These are phyloP conservation scores for Candida manassasensis DNA, from an alignment of 805 yeast genomes.

Conservation along the genomic window DNA sequence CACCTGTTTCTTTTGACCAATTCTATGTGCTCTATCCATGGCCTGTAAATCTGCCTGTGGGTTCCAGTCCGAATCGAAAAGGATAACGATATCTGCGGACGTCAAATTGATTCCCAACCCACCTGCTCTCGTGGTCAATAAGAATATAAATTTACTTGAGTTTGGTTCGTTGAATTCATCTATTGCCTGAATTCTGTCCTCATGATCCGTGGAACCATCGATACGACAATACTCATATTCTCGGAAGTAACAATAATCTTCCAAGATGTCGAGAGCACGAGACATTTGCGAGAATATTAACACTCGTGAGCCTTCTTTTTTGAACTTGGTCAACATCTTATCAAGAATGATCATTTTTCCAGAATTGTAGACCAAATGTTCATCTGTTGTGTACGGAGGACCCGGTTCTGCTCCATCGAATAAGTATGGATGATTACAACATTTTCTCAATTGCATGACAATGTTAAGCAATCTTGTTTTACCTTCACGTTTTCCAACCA, in stretches of 20 bases:
- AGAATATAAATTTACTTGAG: constrained; percentile 76
- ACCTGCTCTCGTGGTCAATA: constrained; percentile 93
- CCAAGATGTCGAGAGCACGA: constrained; percentile 80
- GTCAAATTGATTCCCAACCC: constrained; percentile 93
- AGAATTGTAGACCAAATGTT: constrained; percentile 83
- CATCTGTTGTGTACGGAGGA: constrained; percentile 95
- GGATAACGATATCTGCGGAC: constrained; percentile 82
- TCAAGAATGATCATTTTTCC: constrained; percentile 90
- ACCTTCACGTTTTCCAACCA: constrained; percentile 88
- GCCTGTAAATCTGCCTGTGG: constrained; percentile 98
- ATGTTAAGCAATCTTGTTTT: constrained; percentile 87
- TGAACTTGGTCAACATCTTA: constrained; percentile 67
- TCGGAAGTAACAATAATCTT: constrained; percentile 85
- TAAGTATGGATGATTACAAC: constrained; percentile 95
- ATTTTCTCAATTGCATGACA: constrained; percentile 94
- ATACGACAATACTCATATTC: constrained; percentile 85
- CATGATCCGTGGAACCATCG: constrained; percentile 91
- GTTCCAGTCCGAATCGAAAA: constrained; percentile 95
- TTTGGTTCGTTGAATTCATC: constrained; percentile 85
- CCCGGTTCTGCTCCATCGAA: constrained; percentile 99
- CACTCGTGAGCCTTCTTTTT: constrained; percentile 79
- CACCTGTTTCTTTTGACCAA: constrained; percentile 96
- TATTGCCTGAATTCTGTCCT: constrained; percentile 85
- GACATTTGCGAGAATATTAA: constrained; percentile 93
- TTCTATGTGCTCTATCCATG: constrained; percentile 97